Base-by-base conservation (phyloP, 2,329 filamentous ascomycete genomes). In the Coleophoma cylindrospora region DNA sequence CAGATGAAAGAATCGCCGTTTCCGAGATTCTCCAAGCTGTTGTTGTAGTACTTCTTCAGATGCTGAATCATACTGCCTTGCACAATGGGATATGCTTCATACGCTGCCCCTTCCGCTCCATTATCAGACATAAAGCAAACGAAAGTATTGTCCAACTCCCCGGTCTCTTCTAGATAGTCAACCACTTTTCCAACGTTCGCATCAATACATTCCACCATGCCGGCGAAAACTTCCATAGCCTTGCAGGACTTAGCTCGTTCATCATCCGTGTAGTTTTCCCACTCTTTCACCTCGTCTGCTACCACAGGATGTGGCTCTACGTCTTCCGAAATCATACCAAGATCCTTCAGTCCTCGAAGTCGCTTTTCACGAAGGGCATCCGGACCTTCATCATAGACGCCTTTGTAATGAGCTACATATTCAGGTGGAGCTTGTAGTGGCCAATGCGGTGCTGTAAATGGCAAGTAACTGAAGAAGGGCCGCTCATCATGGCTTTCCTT, bases 71-170 rank as follows among this genome's bases (percentile, higher is more conserved):
- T 76, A 21, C 70, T 71, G 43, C 74, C 74, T 48, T 75, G 69
- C 4, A 82, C 73, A 49, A 82, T 75, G 0, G 80, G 80, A 47
- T 77, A 74, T 4, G 79, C 77, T 56, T 83, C 78, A 53, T 80
- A 78, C 1, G 73, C 73, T 14, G 76, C 76, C 8, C 80, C 80
- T 56, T 83, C 80, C 12, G 79, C 79, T 2, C 80, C 80, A 52
- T 84, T 84, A 64, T 84, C 80, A 1, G 74, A 79, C 68, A 83
- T 76, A 70, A 84, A 84, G 58, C 76, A 74, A 46, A 85, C 70
- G 52, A 84, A 78, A 3, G 81, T 85, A 61, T 84, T 82, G 54
- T 84, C 80, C 0, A 80, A 69, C 59, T 84, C 80, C 49, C 74
- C 77, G 3, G 74, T 77, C 41, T 72, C 61, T 50, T 76, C 67